A percentile compares a stretch with the other conserved stretches of the same genome.
phyloP scores from a whole-genome alignment of 805 yeast genomes.

The Vanderwaltozyma verrucispora region DNA sequence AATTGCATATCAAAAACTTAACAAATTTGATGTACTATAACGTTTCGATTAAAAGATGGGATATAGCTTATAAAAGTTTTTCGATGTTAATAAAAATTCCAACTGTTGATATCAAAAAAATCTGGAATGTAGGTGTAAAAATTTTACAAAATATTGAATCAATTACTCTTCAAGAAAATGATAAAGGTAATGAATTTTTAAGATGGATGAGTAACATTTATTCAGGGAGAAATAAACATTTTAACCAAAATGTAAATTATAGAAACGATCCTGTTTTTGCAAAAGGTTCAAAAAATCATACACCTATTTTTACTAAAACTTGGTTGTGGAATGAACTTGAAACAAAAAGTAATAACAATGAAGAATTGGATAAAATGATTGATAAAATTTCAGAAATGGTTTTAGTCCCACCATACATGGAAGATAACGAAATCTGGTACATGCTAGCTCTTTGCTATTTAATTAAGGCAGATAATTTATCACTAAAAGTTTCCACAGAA shows the following conservation, averaged over 20 bases:
- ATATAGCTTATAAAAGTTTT: slow-evolving; percentile 42
- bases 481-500: neutral
- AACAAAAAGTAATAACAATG: slow-evolving; percentile 2
- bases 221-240: slow-evolving; percentile 14
- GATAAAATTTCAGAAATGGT: slow-evolving; percentile 22
- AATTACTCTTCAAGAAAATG: neutral
- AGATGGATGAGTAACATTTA: slow-evolving; percentile 23
- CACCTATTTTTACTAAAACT: slow-evolving; percentile 20
- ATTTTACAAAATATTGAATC: slow-evolving; percentile 29
- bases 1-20: slow-evolving; percentile 22
- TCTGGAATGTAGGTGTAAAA: slow-evolving; percentile 59
- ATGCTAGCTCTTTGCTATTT: slow-evolving; percentile 21
- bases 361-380: slow-evolving; percentile 9
- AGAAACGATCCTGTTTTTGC: slow-evolving; percentile 22
- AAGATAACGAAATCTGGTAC: slow-evolving; percentile 26
- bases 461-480: slow-evolving; percentile 17
- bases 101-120: slow-evolving; percentile 39
- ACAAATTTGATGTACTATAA: slow-evolving; percentile 39
- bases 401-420: slow-evolving; percentile 26
- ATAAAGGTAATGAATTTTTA: slow-evolving; percentile 14
- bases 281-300: slow-evolving; percentile 22
- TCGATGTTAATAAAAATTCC: slow-evolving; percentile 39
- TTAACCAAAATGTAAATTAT: slow-evolving; percentile 17
- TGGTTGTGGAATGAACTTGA: slow-evolving; percentile 18
- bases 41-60: slow-evolving; percentile 43